These are phyloP conservation scores for Petunia secreta DNA, from an alignment of 257 asterid species.

Conservation along the genomic window DNA sequence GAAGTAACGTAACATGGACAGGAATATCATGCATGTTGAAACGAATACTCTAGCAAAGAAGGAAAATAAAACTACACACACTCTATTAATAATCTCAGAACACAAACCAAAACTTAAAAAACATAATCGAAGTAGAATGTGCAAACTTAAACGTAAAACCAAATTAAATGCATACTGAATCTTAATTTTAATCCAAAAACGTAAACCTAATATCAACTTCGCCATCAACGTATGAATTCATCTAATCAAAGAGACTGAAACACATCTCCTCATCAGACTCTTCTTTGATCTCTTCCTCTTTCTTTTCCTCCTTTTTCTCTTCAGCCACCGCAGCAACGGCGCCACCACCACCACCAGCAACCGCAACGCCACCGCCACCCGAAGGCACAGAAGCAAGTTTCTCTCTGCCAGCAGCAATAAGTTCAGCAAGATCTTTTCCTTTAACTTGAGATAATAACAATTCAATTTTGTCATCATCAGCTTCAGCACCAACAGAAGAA, in stretches of 20 bases:
- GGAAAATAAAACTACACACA: no score
- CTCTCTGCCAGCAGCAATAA: slow-evolving; percentile 41
- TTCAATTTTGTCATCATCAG: slow-evolving; percentile 32
- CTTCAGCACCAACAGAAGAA: slow-evolving; percentile 36
- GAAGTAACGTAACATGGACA: no score
- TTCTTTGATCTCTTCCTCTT: slow-evolving; percentile 19
- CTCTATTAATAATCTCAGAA: no score
- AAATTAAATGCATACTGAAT: no score
- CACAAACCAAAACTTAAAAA: no score
- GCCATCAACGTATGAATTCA: background rate
- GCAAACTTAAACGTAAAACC: no score
- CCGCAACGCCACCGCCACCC: slow-evolving; percentile 33
- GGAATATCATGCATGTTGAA: no score
- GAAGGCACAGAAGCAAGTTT: slow-evolving; percentile 38
- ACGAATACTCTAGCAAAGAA: no score
- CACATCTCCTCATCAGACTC: slow-evolving; percentile 40
- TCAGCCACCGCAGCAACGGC: slow-evolving; percentile 24
- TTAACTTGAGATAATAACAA: slow-evolving; percentile 35
- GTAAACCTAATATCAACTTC: background rate
- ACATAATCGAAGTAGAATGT: no score
- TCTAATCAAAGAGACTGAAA: slow-evolving; percentile 35
- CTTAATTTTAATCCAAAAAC: background rate
- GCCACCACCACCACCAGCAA: slow-evolving; percentile 27
- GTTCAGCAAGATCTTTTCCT: slow-evolving; percentile 38
- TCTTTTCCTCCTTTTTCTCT: slow-evolving; percentile 34